These are phyloP conservation scores for Cutaneotrichosporon sp. DNA, from an alignment of 1,284 basidiomycete species.

Conservation along the genomic window DNA sequence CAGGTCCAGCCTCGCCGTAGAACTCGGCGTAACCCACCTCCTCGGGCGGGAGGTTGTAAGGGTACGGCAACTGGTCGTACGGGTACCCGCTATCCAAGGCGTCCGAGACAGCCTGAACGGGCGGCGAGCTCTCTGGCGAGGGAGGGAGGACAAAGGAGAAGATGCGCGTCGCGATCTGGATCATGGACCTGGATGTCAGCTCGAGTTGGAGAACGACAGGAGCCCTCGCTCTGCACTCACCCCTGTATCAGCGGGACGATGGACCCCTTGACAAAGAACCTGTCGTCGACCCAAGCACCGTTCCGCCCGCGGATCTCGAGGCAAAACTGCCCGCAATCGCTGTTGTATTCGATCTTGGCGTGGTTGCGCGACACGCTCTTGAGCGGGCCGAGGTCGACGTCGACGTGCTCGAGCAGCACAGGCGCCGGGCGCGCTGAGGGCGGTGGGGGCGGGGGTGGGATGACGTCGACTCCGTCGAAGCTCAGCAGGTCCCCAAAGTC, in stretches of 20 bases:
- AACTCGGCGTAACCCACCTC: slow-evolving; percentile 48
- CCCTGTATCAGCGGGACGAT: slow-evolving; percentile 76
- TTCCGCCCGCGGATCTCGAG: slow-evolving; percentile 90
- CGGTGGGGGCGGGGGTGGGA: slow-evolving; percentile 37
- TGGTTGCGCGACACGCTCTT: slow-evolving; percentile 96
- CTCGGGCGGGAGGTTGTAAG: slow-evolving; percentile 45
- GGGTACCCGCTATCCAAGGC: slow-evolving; percentile 27
- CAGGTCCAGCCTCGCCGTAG: slow-evolving; percentile 44
- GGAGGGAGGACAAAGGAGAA: slow-evolving; percentile 92
- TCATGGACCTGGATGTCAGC: slow-evolving; percentile 71
- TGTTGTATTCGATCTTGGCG: slow-evolving; percentile 78
- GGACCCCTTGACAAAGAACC: slow-evolving; percentile 86
- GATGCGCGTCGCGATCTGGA: slow-evolving; percentile 96
- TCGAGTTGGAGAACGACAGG: neutral
- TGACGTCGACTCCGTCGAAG: slow-evolving; percentile 11
- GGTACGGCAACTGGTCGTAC: slow-evolving; percentile 40
- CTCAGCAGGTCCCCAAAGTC: slow-evolving; percentile 16
- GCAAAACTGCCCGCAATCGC: slow-evolving; percentile 71
- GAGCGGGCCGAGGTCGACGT: slow-evolving; percentile 93
- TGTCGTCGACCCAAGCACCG: slow-evolving; percentile 95
- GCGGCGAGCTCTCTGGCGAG: slow-evolving; percentile 41
- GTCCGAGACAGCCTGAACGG: slow-evolving; percentile 31
- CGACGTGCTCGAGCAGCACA: slow-evolving; percentile 61
- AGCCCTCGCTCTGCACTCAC: slow-evolving; percentile 55
- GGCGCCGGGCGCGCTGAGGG: slow-evolving; percentile 28